Percentiles rank a stretch among this genome's conserved stretches.
phyloP scores from a whole-genome alignment of 495 filamentous ascomycete genomes.

The Evansstolkia leycettana region DNA sequence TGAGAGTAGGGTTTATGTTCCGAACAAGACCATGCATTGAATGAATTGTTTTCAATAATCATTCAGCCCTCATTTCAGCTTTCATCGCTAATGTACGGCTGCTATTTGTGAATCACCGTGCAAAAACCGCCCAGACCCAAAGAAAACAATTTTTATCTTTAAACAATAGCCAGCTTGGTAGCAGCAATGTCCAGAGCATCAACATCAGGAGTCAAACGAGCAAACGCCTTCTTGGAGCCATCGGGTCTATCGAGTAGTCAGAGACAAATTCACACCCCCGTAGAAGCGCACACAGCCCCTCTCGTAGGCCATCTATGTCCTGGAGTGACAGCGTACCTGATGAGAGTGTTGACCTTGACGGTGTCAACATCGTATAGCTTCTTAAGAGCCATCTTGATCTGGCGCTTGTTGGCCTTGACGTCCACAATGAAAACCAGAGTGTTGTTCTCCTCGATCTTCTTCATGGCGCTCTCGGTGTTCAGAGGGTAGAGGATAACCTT shows the following conservation, averaged over 20 bases:
- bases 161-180: constrained; percentile 96
- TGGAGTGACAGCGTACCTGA: constrained; percentile 57
- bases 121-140: constrained; percentile 32
- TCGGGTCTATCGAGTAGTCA: constrained; percentile 54
- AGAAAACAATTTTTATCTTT: constrained; percentile 36
- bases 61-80: constrained; percentile 31
- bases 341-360: constrained; percentile 97
- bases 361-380: constrained; percentile 97
- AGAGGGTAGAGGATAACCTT: constrained; percentile 77
- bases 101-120: constrained; percentile 34
- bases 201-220: constrained; percentile 85
- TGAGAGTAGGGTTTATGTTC: too few species aligned
- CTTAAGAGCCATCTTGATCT: constrained; percentile 98
- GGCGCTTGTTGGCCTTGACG: constrained; percentile 97
- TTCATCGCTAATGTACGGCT: constrained; percentile 23
- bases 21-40: background rate
- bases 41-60: constrained; percentile 23
- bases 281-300: background rate
- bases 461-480: constrained; percentile 99
- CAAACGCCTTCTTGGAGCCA: constrained; percentile 97
- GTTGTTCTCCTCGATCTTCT: constrained; percentile 99
- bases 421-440: constrained; percentile 98
- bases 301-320: background rate
- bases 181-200: constrained; percentile 99
- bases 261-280: background rate